Evolutionary conservation across 352 stramenopile genomes (phyloP).

Genomic region (Globisporangium alternatum): DNA sequence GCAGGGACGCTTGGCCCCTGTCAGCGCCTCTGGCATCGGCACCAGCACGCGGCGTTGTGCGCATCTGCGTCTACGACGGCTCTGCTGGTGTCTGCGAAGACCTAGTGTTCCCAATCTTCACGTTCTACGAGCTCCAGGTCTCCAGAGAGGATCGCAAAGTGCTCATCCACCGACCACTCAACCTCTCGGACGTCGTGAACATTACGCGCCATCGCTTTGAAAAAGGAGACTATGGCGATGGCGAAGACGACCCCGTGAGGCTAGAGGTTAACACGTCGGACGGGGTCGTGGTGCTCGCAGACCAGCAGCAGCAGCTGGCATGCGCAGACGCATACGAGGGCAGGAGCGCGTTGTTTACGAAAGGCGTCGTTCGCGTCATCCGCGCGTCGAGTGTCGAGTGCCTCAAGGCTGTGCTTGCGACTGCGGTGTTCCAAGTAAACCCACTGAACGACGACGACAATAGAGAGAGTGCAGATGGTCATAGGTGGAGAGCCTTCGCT

Average conservation of each 20-base stretch:
- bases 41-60: constrained; percentile 4
- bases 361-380: constrained; percentile 5
- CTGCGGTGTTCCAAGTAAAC: constrained; percentile 1
- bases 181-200: constrained; percentile 3
- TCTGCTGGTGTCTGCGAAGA: constrained; percentile 20
- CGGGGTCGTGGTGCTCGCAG: constrained; percentile 11
- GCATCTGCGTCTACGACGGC: constrained; percentile 31
- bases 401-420: constrained; percentile 22
- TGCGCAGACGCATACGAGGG: constrained; percentile 13
- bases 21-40: background rate
- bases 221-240: background rate
- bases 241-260: constrained; percentile 9
- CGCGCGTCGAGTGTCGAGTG: constrained; percentile 22
- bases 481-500: background rate
- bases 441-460: background rate
- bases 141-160: background rate
- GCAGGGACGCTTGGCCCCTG: background rate
- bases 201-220: constrained; percentile 1
- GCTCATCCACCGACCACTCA: background rate
- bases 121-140: constrained; percentile 12
- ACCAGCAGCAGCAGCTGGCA: background rate
- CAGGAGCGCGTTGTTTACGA: constrained; percentile 1
- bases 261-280: constrained; percentile 21
- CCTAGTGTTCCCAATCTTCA: constrained; percentile 19
- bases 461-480: background rate